These are phyloP conservation scores for Aspergillus caelatus DNA, from an alignment of 2,329 filamentous ascomycete species.

Conservation along the genomic window DNA sequence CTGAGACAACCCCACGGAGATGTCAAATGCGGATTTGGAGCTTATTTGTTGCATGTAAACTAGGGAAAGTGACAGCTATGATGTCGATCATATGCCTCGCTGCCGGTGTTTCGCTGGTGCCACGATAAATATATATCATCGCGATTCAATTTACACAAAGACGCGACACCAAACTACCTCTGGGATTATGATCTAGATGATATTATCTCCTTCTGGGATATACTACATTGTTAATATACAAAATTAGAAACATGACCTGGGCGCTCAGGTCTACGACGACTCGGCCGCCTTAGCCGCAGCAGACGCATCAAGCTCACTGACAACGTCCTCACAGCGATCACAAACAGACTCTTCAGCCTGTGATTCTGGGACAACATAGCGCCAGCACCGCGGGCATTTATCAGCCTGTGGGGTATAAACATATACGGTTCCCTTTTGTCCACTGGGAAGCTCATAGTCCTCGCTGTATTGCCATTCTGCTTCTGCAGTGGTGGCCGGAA, in stretches of 20 bases:
- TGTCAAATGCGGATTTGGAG: background rate
- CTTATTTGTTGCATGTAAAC: background rate
- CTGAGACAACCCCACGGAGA: too few relatives aligned
- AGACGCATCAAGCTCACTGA: conserved; percentile 44
- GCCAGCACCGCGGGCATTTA: conserved; percentile 91
- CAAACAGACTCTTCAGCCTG: conserved; percentile 67
- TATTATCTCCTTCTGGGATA: background rate
- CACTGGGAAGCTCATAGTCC: conserved; percentile 42
- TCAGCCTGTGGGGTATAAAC: conserved; percentile 53
- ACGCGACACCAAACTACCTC: background rate
- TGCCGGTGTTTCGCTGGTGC: background rate
- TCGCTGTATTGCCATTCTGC: conserved; percentile 48
- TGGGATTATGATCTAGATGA: background rate
- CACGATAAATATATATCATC: background rate
- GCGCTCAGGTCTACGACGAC: background rate
- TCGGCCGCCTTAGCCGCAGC: background rate
- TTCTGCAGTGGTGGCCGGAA: conserved; percentile 29
- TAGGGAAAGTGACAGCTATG: background rate
- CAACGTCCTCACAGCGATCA: conserved; percentile 69
- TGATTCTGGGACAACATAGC: conserved; percentile 66
- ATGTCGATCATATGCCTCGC: background rate
- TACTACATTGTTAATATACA: background rate
- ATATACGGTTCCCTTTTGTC: conserved; percentile 37
- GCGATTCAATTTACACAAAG: background rate
- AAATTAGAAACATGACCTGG: background rate